Evolutionary conservation across 331 rosid genomes (phyloP), one percentile per base, ranked within the genome.

Genomic region (Rhamnella rubrinervis): DNA sequence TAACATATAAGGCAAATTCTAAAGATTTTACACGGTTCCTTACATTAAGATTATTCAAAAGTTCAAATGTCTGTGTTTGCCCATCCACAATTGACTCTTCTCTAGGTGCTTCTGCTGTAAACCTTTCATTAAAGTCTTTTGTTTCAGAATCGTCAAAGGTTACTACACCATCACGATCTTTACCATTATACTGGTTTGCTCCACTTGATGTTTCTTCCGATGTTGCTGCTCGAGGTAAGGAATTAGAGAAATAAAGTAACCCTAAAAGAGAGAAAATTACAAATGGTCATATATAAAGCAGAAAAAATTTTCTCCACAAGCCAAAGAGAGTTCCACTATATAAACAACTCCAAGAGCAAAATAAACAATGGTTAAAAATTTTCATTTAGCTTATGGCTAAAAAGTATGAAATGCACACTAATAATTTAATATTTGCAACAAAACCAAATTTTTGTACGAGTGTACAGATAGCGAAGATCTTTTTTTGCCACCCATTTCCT

Each of bases 151-250:
- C 88, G 52, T 88, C 89, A 16, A 81, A 5, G 7, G 75, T 62
- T 18, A 80, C 23, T 0, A 39, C 81, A 58, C 69, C 61, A 10
- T 85, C 90, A 7, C 78, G 85, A 41, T 82, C 74, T 71, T 86
- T 88, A 37, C 59, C 55, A 66, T 46, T n/a, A 50, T 71, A 72
- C 9, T 58, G 69, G 52, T 82, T 74, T 18, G 66, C 13, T 17
- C 88, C 96, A 57, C 71, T 66, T 31, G 93, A 74, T 61, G 77
- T 61, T 61, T 90, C 96, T 17, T 90, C 97, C 10, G 92, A 84
- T 9, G 80, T 23, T 25, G 87, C 41, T 38, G 90, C 93, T 71
- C 82, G 82, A 7, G 79, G 58, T 18, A 55, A 66, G 70, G 75
- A 49, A 37, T 66, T 68, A 23, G 70, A 40, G 61, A 79, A 56